Evolutionary conservation across 805 yeast species (phyloP), one percentile per base, ranked within the genome.

Genomic region (Naumovozyma baii): DNA sequence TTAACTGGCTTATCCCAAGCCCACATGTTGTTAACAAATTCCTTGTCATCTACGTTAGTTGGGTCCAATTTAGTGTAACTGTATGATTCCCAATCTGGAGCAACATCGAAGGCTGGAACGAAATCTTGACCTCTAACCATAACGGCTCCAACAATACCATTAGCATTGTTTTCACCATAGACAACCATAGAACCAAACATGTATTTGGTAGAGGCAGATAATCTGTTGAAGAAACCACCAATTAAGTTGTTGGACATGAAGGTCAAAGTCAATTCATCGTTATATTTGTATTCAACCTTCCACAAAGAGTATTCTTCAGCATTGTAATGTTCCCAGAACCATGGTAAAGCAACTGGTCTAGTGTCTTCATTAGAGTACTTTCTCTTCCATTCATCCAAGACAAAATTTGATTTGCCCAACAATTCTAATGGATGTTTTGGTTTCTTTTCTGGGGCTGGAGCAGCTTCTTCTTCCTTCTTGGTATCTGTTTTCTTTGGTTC

Each of bases 41-140:
- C 83, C 68, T 74, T 80, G 73, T 75, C 84, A 62, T 76, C 92
- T 52, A 75, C 77, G 53, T 76, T 76, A 57, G 86, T 56, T 46
- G 81, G 75, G 63, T 90, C 96, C 60, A 90, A 73, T 73, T 84
- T 80, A 62, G 77, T 69, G 83, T 76, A 86, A 44, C 64, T 62
- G 73, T 85, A 90, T 37, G 96, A 85, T 72, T 90, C 97, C 94
- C 95, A 87, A 72, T 92, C 98, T 67, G 98, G 96, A 62, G 97
- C 98, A 66, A 92, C 97, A 51, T 90, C 83, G 62, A 90, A 86
- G 48, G 96, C 98, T 66, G 96, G 95, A 42, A 55, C 75, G 62
- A 56, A 69, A 47, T 90, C 95, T 69, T 90, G 85, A 59, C 98
- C 98, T 73, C 97, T 87, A 61, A 90, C 80, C 61, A 92, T 69